phyloP scores from a whole-genome alignment of 2,329 filamentous ascomycete genomes.

The Podosphaera aphanis region DNA sequence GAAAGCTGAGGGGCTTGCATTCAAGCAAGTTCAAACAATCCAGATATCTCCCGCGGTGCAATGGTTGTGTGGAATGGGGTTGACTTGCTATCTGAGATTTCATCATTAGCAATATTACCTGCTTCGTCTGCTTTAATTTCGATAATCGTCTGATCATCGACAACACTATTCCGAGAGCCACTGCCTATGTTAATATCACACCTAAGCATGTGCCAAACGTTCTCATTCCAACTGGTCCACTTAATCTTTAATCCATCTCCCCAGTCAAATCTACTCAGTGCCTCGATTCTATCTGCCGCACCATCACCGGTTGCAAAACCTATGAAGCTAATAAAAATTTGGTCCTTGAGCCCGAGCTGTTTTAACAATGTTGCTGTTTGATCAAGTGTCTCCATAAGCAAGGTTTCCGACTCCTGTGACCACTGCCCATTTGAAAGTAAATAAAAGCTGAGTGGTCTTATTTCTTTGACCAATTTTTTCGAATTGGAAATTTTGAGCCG shows the following conservation, averaged over 20 bases:
- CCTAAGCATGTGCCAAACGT: not conserved
- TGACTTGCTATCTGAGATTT: too few species aligned
- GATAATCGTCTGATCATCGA: too few species aligned
- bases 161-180: too few species aligned
- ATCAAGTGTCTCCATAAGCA: not conserved
- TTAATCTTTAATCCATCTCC: not conserved
- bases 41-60: too few species aligned
- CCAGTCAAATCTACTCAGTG: not conserved
- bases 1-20: too few species aligned
- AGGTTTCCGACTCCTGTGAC: conserved; percentile 14
- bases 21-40: too few species aligned
- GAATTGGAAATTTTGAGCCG: conserved; percentile 3
- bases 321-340: not conserved
- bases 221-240: not conserved
- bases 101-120: too few species aligned
- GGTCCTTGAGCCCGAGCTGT: not conserved
- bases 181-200: not conserved
- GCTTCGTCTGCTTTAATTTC: too few species aligned
- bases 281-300: not conserved
- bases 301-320: not conserved
- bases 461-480: conserved; percentile 3
- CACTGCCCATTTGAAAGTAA: conserved; percentile 9
- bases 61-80: too few species aligned
- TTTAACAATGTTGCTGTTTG: not conserved
- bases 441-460: conserved; percentile 10